Evolutionary conservation across 495 filamentous ascomycete genomes (phyloP).

Genomic region (Tuber calosporum): DNA sequence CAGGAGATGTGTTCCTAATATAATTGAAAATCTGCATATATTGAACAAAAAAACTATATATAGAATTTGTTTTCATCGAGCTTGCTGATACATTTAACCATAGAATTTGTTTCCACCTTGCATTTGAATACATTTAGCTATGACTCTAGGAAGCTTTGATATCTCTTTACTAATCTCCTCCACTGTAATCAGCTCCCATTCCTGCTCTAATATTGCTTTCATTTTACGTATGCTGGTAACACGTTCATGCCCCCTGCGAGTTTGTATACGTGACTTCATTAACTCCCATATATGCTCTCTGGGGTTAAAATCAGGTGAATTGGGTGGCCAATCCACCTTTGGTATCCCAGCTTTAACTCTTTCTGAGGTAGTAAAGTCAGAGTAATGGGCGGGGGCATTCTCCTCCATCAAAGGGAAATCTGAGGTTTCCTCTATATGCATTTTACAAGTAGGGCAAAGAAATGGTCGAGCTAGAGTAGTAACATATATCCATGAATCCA

Average conservation of each 20-base stretch:
- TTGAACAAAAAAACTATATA: no score
- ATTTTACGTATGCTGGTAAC: conserved; percentile 16
- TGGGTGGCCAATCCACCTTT: conserved; percentile 12
- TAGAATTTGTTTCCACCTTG: background rate
- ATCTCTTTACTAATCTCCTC: conserved; percentile 25
- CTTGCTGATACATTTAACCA: no score
- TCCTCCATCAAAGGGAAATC: conserved; percentile 17
- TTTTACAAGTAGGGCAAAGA: conserved; percentile 8
- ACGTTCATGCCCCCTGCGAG: background rate
- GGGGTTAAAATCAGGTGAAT: conserved; percentile 12
- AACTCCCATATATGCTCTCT: conserved; percentile 12
- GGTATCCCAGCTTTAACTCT: conserved; percentile 13
- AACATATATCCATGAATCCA: conserved; percentile 13
- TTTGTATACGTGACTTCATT: conserved; percentile 7
- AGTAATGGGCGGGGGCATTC: conserved; percentile 3
- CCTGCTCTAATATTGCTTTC: conserved; percentile 5
- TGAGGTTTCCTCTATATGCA: background rate
- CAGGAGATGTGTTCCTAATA: no score
- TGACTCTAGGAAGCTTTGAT: conserved; percentile 18
- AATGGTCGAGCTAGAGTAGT: background rate
- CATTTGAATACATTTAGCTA: conserved; percentile 3
- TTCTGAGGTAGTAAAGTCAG: conserved; percentile 14
- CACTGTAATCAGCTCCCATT: conserved; percentile 15
- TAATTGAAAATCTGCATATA: no score
- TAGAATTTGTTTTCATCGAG: no score